Percentiles rank a stretch among this genome's conserved stretches.
phyloP scores from a whole-genome alignment of 2,329 filamentous ascomycete species.

The Cladosporium sp. region DNA sequence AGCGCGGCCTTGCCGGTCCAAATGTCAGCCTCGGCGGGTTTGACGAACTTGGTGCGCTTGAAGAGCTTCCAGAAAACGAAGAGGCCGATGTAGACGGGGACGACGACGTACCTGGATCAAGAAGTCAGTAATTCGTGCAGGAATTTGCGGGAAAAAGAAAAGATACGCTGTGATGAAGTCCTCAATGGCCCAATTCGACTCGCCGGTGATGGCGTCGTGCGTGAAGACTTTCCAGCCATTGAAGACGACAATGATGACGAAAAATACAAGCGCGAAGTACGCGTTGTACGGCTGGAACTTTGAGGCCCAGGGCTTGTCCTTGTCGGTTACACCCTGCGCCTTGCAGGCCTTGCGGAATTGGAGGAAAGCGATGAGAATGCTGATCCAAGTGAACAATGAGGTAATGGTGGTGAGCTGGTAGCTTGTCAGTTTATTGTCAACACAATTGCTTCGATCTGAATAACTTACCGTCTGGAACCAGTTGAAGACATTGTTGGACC shows the following conservation, averaged over 20 bases:
- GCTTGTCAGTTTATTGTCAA: neutral
- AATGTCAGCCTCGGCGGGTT: slow-evolving; percentile 38
- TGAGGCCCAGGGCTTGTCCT: slow-evolving; percentile 44
- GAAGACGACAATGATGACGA: slow-evolving; percentile 58
- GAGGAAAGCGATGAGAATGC: slow-evolving; percentile 25
- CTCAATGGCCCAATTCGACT: slow-evolving; percentile 34
- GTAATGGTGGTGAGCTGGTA: slow-evolving; percentile 28
- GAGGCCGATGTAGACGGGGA: slow-evolving; percentile 36
- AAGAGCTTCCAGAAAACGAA: slow-evolving; percentile 60
- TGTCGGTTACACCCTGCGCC: slow-evolving; percentile 24
- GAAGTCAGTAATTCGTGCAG: slow-evolving; percentile 45
- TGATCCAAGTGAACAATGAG: slow-evolving; percentile 28
- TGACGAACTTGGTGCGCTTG: slow-evolving; percentile 52
- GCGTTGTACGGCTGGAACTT: slow-evolving; percentile 50
- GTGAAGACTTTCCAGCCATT: slow-evolving; percentile 59
- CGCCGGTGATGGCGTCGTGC: slow-evolving; percentile 18
- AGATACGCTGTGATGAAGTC: slow-evolving; percentile 45
- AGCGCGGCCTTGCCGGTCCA: slow-evolving; percentile 42
- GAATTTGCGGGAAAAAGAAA: slow-evolving; percentile 44
- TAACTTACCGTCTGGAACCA: slow-evolving; percentile 26
- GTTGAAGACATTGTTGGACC: slow-evolving; percentile 25
- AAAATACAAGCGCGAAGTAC: slow-evolving; percentile 52
- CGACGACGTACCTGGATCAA: slow-evolving; percentile 37
- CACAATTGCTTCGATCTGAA: neutral
- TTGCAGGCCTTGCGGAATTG: slow-evolving; percentile 25